phyloP scores from a whole-genome alignment of 2,329 filamentous ascomycete species.

The Hypoxylon sp. region DNA sequence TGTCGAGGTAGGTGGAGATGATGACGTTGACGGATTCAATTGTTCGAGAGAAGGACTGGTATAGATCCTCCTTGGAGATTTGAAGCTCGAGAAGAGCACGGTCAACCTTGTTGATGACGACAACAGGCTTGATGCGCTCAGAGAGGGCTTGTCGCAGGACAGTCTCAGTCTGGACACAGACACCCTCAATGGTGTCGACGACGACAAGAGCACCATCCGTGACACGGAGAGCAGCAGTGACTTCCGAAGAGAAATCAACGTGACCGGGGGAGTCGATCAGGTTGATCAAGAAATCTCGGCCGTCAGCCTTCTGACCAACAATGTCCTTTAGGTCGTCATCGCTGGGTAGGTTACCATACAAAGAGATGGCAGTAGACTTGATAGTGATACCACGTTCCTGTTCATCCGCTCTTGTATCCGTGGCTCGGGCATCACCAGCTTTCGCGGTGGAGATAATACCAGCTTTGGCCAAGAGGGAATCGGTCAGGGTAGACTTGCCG shows the following conservation, averaged over 20 bases:
- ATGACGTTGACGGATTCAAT: constrained; percentile 99
- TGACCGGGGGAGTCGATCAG: constrained; percentile 99
- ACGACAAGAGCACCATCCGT: constrained; percentile 99
- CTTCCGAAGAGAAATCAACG: constrained; percentile 99
- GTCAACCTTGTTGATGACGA: constrained; percentile 99
- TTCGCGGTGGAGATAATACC: constrained; percentile 99
- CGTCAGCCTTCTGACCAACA: constrained; percentile 86
- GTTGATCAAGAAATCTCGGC: constrained; percentile 99
- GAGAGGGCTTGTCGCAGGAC: constrained; percentile 98
- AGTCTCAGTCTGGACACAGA: constrained; percentile 99
- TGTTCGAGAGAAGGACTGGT: constrained; percentile 99
- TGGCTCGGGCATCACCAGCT: constrained; percentile 95
- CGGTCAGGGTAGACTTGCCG: constrained; percentile 99
- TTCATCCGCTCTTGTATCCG: constrained; percentile 96
- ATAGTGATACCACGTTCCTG: constrained; percentile 99
- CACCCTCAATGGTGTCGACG: constrained; percentile 99
- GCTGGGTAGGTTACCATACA: constrained; percentile 87
- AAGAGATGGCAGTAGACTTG: constrained; percentile 99
- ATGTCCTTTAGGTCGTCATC: constrained; percentile 96
- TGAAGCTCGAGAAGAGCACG: constrained; percentile 99
- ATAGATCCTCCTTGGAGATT: constrained; percentile 98
- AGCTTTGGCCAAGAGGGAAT: constrained; percentile 98
- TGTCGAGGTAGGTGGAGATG: constrained; percentile 99
- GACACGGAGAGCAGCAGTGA: constrained; percentile 99
- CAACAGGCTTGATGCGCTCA: constrained; percentile 99